phyloP scores from a whole-genome alignment of 345 rosid genomes.

The Ricinus communis region DNA sequence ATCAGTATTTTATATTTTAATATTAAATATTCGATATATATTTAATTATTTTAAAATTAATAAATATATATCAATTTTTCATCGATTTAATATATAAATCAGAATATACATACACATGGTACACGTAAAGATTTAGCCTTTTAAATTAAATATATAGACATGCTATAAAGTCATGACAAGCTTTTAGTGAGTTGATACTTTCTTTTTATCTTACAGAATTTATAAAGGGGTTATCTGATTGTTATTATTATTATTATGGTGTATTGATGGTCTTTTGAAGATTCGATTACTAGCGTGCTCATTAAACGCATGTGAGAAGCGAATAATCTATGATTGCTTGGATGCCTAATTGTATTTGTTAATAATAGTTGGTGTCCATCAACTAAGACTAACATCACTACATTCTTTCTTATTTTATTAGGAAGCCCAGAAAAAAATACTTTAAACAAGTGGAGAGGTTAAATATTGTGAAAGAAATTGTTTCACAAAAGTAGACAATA shows the following conservation, averaged over 20 bases:
- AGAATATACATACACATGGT: too few relatives aligned
- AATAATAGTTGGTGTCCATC: neutral
- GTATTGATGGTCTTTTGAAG: slow-evolving; percentile 2
- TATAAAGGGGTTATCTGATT: neutral
- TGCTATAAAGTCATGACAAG: slow-evolving; percentile 17
- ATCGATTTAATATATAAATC: too few relatives aligned
- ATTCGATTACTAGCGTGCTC: slow-evolving; percentile 35
- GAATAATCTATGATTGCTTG: neutral
- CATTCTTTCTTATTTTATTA: too few relatives aligned
- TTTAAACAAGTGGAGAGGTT: too few relatives aligned
- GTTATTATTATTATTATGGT: neutral
- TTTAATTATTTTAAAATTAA: too few relatives aligned
- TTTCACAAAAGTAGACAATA: too few relatives aligned
- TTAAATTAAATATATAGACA: slow-evolving; percentile 24
- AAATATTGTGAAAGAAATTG: too few relatives aligned
- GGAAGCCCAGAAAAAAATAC: too few relatives aligned
- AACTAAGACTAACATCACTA: neutral
- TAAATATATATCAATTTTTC: too few relatives aligned
- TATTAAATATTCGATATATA: too few relatives aligned
- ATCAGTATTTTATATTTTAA: too few relatives aligned
- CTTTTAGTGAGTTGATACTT: slow-evolving; percentile 21
- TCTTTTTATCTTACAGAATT: too few relatives aligned
- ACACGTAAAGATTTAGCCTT: slow-evolving; percentile 39
- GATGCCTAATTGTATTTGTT: neutral
- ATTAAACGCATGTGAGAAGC: slow-evolving; percentile 48